Conservation (phyloP, 2,329 filamentous ascomycete genomes). For the Cryphonectria nitschkei region DNA sequence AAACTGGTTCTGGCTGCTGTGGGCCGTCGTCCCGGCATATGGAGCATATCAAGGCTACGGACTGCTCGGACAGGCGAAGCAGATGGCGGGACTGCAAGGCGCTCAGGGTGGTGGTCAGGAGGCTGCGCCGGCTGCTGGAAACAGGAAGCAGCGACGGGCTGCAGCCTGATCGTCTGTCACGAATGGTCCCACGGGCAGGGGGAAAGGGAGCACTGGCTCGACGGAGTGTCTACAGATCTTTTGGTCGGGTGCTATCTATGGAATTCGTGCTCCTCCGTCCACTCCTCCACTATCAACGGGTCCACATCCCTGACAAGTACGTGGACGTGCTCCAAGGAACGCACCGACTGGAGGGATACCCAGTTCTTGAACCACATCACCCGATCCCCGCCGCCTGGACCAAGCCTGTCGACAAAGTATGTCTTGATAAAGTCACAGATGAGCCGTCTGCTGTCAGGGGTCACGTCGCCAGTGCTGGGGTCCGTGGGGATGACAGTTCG, state of each 20-base stretch:
- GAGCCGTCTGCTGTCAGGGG: constrained; percentile 62
- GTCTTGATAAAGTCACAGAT: constrained; percentile 72
- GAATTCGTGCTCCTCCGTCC: constrained; percentile 53
- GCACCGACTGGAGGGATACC: constrained; percentile 84
- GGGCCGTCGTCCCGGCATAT: constrained; percentile 59
- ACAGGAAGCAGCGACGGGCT: constrained; percentile 59
- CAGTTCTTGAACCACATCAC: constrained; percentile 95
- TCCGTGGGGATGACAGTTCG: constrained; percentile 81
- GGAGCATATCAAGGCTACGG: constrained; percentile 58
- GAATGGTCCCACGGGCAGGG: background rate
- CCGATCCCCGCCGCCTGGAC: constrained; percentile 50
- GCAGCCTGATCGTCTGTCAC: constrained; percentile 42
- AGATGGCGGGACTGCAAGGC: constrained; percentile 54
- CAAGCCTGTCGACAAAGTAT: constrained; percentile 67
- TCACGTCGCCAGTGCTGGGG: constrained; percentile 71
- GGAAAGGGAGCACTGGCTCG: background rate
- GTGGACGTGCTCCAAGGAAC: constrained; percentile 88
- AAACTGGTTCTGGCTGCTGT: constrained; percentile 70
- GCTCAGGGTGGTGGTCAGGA: constrained; percentile 39
- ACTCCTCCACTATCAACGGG: constrained; percentile 55
- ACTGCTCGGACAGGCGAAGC: constrained; percentile 57
- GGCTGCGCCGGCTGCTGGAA: constrained; percentile 47
- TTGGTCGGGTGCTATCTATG: constrained; percentile 33
- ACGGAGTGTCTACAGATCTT: background rate
- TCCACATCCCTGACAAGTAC: constrained; percentile 65